phyloP scores from a whole-genome alignment of 768 basidiomycete species.

The Cyclocybe aegerita region DNA sequence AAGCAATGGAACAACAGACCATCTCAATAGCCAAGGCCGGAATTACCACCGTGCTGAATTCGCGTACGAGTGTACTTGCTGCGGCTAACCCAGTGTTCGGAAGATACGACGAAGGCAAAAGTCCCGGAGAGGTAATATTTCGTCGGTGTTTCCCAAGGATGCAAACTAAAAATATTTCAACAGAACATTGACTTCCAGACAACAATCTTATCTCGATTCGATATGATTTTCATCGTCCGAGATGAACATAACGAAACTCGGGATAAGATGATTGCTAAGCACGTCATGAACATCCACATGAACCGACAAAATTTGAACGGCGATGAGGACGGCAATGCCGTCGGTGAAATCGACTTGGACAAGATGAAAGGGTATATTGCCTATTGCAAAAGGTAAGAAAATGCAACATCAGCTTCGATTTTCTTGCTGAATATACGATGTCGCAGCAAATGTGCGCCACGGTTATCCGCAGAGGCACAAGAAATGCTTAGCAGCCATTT shows the following conservation, averaged over 20 bases:
- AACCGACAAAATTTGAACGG: constrained; percentile 70
- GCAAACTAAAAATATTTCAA: too few relatives aligned
- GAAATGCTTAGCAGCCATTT: constrained; percentile 97
- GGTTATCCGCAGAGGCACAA: constrained; percentile 89
- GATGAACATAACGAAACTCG: constrained; percentile 96
- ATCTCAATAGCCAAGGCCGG: constrained; percentile 99
- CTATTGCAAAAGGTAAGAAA: constrained; percentile 85
- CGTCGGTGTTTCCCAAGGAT: not conserved
- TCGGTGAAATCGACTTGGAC: constrained; percentile 92
- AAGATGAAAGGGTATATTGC: constrained; percentile 98
- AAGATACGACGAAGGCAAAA: constrained; percentile 94
- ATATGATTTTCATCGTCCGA: constrained; percentile 99
- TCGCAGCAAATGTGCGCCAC: constrained; percentile 90
- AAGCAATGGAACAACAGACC: constrained; percentile 99
- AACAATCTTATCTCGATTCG: constrained; percentile 96
- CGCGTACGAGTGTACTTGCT: constrained; percentile 91
- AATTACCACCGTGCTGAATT: constrained; percentile 96
- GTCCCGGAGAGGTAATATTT: constrained; percentile 80
- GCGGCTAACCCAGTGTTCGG: constrained; percentile 99
- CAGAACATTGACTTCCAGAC: constrained; percentile 98
- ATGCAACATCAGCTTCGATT: not conserved
- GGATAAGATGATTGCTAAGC: constrained; percentile 94
- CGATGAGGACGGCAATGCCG: constrained; percentile 63
- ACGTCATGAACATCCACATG: constrained; percentile 99
- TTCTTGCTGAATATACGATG: not conserved